These are phyloP conservation scores for Peronospora destructor DNA, from an alignment of 352 stramenopile species.

Conservation along the genomic window DNA sequence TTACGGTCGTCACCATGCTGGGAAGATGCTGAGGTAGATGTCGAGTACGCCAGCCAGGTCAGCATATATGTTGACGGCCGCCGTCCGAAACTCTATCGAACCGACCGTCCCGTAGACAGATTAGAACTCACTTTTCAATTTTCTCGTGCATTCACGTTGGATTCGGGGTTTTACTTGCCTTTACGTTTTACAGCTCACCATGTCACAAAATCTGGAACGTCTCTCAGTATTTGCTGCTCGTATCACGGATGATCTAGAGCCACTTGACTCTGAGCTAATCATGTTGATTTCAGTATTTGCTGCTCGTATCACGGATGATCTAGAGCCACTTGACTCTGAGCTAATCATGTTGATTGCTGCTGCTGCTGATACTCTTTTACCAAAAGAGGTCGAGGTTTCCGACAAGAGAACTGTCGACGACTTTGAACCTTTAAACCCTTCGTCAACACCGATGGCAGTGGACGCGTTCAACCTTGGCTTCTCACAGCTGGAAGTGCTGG, in stretches of 20 bases:
- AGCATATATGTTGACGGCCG: conserved; percentile 9
- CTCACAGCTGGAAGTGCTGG: conserved; percentile 30
- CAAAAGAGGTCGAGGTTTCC: conserved; percentile 9
- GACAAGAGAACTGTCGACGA: conserved; percentile 22
- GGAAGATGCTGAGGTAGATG: conserved; percentile 26
- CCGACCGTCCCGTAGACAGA: neutral
- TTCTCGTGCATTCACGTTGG: conserved; percentile 30
- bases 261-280: conserved; percentile 31
- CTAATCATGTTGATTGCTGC: conserved; percentile 31
- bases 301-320: conserved; percentile 17
- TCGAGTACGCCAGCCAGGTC: conserved; percentile 18
- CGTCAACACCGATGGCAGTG: conserved; percentile 30
- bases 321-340: conserved; percentile 32
- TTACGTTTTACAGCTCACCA: conserved; percentile 5
- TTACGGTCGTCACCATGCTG: conserved; percentile 17
- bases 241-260: conserved; percentile 24
- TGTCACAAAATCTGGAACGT: conserved; percentile 35
- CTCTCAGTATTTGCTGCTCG: conserved; percentile 26
- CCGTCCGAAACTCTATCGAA: conserved; percentile 3
- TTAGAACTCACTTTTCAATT: conserved; percentile 23
- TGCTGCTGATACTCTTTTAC: conserved; percentile 7
- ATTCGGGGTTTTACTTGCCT: conserved; percentile 6
- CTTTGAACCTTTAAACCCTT: conserved; percentile 30
- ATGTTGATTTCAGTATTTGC: conserved; percentile 31
- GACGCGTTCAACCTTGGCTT: conserved; percentile 31